Percentiles rank a stretch among this genome's conserved stretches.
Evolutionary conservation across 208 protist genomes (phyloP).

Genomic region (Angomonas ambiguus): DNA sequence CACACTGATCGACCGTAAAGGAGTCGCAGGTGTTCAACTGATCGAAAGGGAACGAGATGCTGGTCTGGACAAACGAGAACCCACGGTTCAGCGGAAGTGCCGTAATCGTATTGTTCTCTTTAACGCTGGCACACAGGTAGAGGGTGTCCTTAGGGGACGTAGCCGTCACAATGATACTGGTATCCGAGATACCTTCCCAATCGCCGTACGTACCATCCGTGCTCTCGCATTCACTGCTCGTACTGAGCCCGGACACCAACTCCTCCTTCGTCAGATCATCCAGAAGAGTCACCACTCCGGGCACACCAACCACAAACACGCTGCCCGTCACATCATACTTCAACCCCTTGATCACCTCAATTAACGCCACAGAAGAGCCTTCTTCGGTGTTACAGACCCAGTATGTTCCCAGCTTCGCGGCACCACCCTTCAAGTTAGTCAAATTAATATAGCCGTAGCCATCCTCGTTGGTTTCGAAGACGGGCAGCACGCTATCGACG

Average conservation of each 20-base stretch:
- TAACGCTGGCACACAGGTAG: slow-evolving; percentile 48
- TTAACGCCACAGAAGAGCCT: slow-evolving; percentile 9
- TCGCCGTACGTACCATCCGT: slow-evolving; percentile 31
- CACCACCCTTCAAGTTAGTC: slow-evolving; percentile 8
- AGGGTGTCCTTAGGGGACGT: slow-evolving; percentile 13
- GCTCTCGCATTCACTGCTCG: slow-evolving; percentile 23
- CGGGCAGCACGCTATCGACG: slow-evolving; percentile 17
- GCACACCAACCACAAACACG: slow-evolving; percentile 40
- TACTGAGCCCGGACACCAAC: slow-evolving; percentile 53
- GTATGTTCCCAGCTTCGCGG: slow-evolving; percentile 37
- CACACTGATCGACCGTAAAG: too few species aligned
- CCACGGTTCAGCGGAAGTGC: slow-evolving; percentile 23
- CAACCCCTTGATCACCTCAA: slow-evolving; percentile 32
- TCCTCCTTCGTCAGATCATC: slow-evolving; percentile 26
- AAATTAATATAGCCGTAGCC: slow-evolving; percentile 42
- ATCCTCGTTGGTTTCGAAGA: slow-evolving; percentile 44
- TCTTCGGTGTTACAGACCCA: slow-evolving; percentile 33
- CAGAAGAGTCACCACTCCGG: slow-evolving; percentile 30
- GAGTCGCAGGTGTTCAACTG: slow-evolving; percentile 1
- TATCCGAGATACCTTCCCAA: slow-evolving; percentile 29
- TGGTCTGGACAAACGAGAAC: slow-evolving; percentile 19
- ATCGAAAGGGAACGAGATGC: slow-evolving; percentile 31
- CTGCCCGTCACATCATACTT: slow-evolving; percentile 41
- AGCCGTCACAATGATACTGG: slow-evolving; percentile 38
- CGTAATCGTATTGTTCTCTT: slow-evolving; percentile 39